Evolutionary conservation across 2,329 filamentous ascomycete genomes (phyloP).

Genomic region (Pseudogymnoascus sp.): DNA sequence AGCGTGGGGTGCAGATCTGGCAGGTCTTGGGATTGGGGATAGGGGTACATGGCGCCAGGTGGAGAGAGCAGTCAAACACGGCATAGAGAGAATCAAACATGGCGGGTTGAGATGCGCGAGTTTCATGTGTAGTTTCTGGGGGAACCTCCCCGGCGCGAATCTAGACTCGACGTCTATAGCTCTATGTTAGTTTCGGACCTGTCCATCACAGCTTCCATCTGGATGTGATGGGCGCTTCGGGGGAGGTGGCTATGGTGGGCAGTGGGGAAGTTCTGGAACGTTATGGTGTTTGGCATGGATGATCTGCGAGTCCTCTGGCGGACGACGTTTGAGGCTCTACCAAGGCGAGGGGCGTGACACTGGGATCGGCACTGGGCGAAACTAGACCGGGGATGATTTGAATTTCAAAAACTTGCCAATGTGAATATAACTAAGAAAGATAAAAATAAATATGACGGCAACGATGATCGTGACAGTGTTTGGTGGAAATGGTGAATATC

Average conservation of each 20-base stretch:
- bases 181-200: not conserved
- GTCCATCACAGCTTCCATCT: not conserved
- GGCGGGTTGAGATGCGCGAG: not conserved
- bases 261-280: not conserved
- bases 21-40: not conserved
- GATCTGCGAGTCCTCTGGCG: not conserved
- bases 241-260: not conserved
- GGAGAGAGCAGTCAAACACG: not conserved
- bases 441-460: slow-evolving; percentile 2
- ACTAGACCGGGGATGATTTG: not conserved
- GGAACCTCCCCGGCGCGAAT: not conserved
- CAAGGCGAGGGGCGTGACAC: slow-evolving; percentile 6
- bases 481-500: not conserved
- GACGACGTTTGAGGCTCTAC: slow-evolving; percentile 4
- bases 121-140: not conserved
- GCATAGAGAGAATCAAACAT: not conserved
- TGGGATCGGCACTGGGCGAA: not conserved
- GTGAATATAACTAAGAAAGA: not conserved
- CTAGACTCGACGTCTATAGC: not conserved
- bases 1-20: not conserved
- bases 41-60: not conserved
- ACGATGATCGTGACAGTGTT: not conserved
- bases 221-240: not conserved
- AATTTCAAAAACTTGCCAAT: not conserved
- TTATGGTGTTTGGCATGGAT: not conserved